Evolutionary conservation across 2,329 filamentous ascomycete species (phyloP).

Genomic region (Fusarium longipes): DNA sequence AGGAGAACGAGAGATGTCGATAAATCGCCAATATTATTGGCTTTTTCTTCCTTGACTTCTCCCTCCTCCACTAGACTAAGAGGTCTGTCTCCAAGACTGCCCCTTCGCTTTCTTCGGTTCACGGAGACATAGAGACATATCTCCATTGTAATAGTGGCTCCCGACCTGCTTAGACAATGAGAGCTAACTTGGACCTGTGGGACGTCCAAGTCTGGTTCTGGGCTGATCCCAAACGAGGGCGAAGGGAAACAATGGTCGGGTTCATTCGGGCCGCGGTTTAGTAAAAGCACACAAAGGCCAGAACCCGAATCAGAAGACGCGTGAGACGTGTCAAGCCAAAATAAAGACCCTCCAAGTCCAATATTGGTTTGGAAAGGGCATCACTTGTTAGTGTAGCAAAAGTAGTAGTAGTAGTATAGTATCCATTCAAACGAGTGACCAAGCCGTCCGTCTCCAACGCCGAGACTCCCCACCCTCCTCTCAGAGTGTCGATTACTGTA

Average conservation of each 20-base stretch:
- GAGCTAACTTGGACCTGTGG: constrained; percentile 12
- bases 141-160: constrained; percentile 19
- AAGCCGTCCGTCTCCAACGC: constrained; percentile 49
- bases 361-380: constrained; percentile 37
- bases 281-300: constrained; percentile 5
- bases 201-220: constrained; percentile 7
- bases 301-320: constrained; percentile 11
- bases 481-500: constrained; percentile 42
- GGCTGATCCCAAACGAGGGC: constrained; percentile 16
- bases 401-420: constrained; percentile 1
- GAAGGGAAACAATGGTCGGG: constrained; percentile 18
- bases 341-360: constrained; percentile 4
- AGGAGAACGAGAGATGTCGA: constrained; percentile 20
- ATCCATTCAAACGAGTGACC: constrained; percentile 47
- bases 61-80: constrained; percentile 15
- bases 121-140: constrained; percentile 12
- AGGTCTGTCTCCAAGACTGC: not conserved
- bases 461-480: constrained; percentile 33
- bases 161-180: constrained; percentile 21
- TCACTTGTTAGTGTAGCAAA: constrained; percentile 28
- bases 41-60: constrained; percentile 13
- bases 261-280: constrained; percentile 29
- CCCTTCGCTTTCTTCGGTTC: constrained; percentile 8
- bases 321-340: constrained; percentile 28
- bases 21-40: constrained; percentile 41